Evolutionary conservation across 2,329 filamentous ascomycete species (phyloP), one percentile per base, ranked within the genome.

Genomic region (Nemania sp.): DNA sequence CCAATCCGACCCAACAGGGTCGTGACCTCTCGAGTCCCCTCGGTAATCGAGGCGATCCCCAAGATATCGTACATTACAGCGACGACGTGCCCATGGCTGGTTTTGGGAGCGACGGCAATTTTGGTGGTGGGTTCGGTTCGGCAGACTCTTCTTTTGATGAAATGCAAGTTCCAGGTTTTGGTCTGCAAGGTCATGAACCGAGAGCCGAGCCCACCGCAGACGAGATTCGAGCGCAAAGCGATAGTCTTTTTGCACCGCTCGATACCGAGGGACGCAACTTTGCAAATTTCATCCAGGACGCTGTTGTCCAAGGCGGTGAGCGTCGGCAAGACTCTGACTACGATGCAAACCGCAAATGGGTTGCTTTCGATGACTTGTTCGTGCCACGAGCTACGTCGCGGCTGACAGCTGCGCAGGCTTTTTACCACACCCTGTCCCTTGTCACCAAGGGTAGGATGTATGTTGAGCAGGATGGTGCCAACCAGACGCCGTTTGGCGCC

Each of bases 361-460:
- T 95, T 43, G 77, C 81, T 0, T 96, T 97, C 70, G 85, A 88
- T 47, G 78, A 86, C 50, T 76, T 97, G 10, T 84, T 95, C 46
- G 80, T 84, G n/a, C 82, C 86, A 0, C 70, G 71, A 10, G 75
- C 79, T 48, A 76, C 78, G 43, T 85, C 83, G 32, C 81, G 79
- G 37, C 77, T 84, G 32, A 86, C 91, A 12, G 90, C 89, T 9
- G 87, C 90, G 2, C 90, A 92, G 72, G 91, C 87, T 0, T 89
- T 91, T 71, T 85, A 90, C 76, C 90, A 95, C 72, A 81, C 91
- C 2, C 81, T 96, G 13, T 81, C 83, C 11, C 80, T 95, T 45
- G 87, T 85, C 5, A 91, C 86, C 2, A 91, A 87, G 74, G 82
- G 82, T 1, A 73, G 83, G 57, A 76, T 94, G 46, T 72, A 76